Conservation (phyloP, 2,329 filamentous ascomycete species). For the Colletotrichum shisoi region DNA sequence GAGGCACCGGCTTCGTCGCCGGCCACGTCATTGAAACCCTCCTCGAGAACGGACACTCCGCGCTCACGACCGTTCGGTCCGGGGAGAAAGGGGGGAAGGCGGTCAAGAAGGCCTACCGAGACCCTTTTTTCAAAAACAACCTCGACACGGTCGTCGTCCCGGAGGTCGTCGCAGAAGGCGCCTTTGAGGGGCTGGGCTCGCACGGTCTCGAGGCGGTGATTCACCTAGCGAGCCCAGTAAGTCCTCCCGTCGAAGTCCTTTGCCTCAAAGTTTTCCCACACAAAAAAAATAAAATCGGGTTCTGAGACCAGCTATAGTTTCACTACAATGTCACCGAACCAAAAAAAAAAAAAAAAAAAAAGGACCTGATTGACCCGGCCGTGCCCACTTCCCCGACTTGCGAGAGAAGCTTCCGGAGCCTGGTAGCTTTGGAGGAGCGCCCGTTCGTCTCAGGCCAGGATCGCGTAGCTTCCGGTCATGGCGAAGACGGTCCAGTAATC, state of each 20-base stretch:
- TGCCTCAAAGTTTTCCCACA: slow-evolving; percentile 21
- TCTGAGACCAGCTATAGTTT: slow-evolving; percentile 78
- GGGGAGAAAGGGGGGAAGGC: slow-evolving; percentile 12
- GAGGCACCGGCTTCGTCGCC: slow-evolving; percentile 29
- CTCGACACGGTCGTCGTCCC: slow-evolving; percentile 67
- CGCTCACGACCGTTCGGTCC: slow-evolving; percentile 27
- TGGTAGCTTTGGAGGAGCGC: slow-evolving; percentile 27
- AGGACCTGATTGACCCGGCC: slow-evolving; percentile 63
- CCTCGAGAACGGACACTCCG: slow-evolving; percentile 14
- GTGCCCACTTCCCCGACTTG: slow-evolving; percentile 48
- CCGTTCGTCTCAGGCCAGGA: slow-evolving; percentile 37
- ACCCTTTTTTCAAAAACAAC: slow-evolving; percentile 30
- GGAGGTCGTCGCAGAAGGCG: slow-evolving; percentile 73
- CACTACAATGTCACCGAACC: slow-evolving; percentile 69
- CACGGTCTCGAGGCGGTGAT: slow-evolving; percentile 24
- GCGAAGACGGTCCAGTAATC: slow-evolving; percentile 43
- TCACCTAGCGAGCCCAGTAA: slow-evolving; percentile 33
- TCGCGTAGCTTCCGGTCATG: slow-evolving; percentile 44
- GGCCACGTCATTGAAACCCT: slow-evolving; percentile 27
- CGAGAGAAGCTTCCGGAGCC: slow-evolving; percentile 42
- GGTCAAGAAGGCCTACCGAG: slow-evolving; percentile 1
- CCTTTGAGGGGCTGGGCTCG: slow-evolving; percentile 65
- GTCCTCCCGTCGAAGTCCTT: neutral
- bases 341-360: slow-evolving; percentile 48
- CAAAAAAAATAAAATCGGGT: slow-evolving; percentile 43